Evolutionary conservation across 2,329 filamentous ascomycete species (phyloP).

Genomic region (Bipolaris victoriae): DNA sequence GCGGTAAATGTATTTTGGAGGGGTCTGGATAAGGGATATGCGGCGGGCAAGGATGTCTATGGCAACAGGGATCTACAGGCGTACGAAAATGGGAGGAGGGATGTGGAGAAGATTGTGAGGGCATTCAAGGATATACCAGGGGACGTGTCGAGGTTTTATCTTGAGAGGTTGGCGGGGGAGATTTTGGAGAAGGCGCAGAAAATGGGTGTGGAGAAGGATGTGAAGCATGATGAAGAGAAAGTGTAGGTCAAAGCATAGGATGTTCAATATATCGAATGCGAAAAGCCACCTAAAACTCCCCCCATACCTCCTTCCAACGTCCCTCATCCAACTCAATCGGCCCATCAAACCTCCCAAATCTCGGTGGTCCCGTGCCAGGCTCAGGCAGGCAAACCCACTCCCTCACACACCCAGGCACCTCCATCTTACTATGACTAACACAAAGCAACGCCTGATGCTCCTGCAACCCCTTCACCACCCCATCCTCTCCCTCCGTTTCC

Average conservation of each 20-base stretch:
- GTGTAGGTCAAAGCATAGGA: background rate
- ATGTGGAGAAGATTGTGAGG: constrained; percentile 70
- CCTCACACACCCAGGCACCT: constrained; percentile 82
- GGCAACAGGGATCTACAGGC: constrained; percentile 84
- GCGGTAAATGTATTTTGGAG: constrained; percentile 92
- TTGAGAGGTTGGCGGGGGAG: constrained; percentile 74
- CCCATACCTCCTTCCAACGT: constrained; percentile 67
- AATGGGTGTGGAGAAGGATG: constrained; percentile 17
- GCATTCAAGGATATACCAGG: constrained; percentile 69
- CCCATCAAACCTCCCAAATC: constrained; percentile 68
- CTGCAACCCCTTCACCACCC: constrained; percentile 67
- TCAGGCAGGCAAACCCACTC: constrained; percentile 89
- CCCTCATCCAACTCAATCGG: constrained; percentile 63
- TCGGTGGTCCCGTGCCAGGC: constrained; percentile 67
- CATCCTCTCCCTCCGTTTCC: constrained; percentile 56
- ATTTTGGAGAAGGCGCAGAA: constrained; percentile 53
- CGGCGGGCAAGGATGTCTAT: constrained; percentile 80
- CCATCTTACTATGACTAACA: constrained; percentile 88
- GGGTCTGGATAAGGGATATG: constrained; percentile 70
- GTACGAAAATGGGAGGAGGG: constrained; percentile 80
- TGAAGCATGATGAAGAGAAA: background rate
- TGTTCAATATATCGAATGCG: background rate
- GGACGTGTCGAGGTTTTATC: constrained; percentile 75
- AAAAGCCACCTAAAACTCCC: constrained; percentile 6
- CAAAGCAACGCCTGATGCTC: constrained; percentile 83